These are phyloP conservation scores for Trichoderma polysporum DNA, from an alignment of 2,329 filamentous ascomycete species.

Conservation along the genomic window DNA sequence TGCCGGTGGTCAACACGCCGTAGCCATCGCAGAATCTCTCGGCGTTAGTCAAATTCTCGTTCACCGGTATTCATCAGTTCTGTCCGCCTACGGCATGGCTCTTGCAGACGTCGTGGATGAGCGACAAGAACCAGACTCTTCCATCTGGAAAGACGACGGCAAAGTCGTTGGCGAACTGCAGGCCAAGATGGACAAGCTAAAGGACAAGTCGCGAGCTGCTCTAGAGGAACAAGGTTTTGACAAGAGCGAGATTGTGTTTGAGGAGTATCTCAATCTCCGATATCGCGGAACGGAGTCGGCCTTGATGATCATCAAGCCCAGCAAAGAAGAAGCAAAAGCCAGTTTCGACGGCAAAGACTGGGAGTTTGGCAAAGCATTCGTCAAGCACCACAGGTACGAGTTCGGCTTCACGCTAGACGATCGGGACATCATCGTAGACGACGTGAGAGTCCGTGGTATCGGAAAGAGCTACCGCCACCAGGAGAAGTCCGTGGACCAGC, in stretches of 20 bases:
- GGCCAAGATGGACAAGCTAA: slow-evolving; percentile 74
- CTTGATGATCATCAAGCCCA: slow-evolving; percentile 81
- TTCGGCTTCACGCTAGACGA: slow-evolving; percentile 87
- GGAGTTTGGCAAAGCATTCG: slow-evolving; percentile 82
- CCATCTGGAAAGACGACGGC: slow-evolving; percentile 59
- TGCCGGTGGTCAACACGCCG: slow-evolving; percentile 86
- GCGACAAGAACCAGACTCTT: slow-evolving; percentile 72
- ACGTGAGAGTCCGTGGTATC: slow-evolving; percentile 83
- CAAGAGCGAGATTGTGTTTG: slow-evolving; percentile 72
- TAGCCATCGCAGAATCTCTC: slow-evolving; percentile 83
- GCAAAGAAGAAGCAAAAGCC: slow-evolving; percentile 57
- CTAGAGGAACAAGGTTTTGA: slow-evolving; percentile 77
- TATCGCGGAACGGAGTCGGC: slow-evolving; percentile 90
- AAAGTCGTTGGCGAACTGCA: slow-evolving; percentile 63
- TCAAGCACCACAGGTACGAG: slow-evolving; percentile 85
- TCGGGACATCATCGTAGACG: slow-evolving; percentile 85
- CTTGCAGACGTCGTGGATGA: slow-evolving; percentile 92
- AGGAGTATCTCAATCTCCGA: slow-evolving; percentile 92
- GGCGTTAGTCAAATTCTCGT: slow-evolving; percentile 84
- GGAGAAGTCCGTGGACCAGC: slow-evolving; percentile 80
- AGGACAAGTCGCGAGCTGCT: slow-evolving; percentile 66
- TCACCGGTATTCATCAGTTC: slow-evolving; percentile 82
- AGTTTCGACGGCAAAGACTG: slow-evolving; percentile 66
- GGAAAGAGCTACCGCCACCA: slow-evolving; percentile 81
- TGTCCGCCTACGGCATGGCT: slow-evolving; percentile 91